A percentile compares a stretch with the other conserved stretches of the same genome.
phyloP scores from a whole-genome alignment of 164 flowering plant species.

The Berberis thunbergii region DNA sequence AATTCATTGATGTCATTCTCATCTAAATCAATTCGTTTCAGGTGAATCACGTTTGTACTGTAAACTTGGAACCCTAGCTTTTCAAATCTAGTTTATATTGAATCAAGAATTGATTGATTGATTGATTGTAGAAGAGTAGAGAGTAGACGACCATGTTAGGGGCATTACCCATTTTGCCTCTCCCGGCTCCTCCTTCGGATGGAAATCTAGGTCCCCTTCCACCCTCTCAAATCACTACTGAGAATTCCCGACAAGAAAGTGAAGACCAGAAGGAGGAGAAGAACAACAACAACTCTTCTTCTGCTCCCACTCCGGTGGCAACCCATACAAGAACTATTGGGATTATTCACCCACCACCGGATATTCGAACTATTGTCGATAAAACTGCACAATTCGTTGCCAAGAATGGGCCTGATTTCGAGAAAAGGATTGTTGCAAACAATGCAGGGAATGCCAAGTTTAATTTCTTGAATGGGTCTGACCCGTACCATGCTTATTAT shows the following conservation, averaged over 20 bases:
- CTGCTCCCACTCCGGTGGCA: constrained; percentile 47
- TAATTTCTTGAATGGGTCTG: constrained; percentile 74
- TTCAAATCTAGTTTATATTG: no score
- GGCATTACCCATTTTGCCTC: constrained; percentile 50
- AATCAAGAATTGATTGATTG: no score
- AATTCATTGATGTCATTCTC: no score
- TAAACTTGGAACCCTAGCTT: no score
- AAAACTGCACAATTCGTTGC: constrained; percentile 90
- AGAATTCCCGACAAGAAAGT: no score
- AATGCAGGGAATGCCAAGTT: constrained; percentile 86
- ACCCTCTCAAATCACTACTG: neutral
- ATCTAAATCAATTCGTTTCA: no score
- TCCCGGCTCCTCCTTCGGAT: constrained; percentile 84
- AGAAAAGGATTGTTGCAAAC: constrained; percentile 71
- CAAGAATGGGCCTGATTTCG: constrained; percentile 92
- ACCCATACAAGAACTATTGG: constrained; percentile 93
- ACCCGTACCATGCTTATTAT: constrained; percentile 95
- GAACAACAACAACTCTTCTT: constrained; percentile 10
- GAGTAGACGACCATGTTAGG: constrained; percentile 43
- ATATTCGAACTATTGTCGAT: constrained; percentile 81
- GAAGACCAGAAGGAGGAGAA: constrained; percentile 23
- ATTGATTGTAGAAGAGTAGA: neutral
- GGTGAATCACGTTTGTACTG: no score
- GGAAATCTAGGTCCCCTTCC: constrained; percentile 82
- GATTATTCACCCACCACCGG: constrained; percentile 95